Conservation (phyloP, 768 basidiomycete genomes). For the Collybia sp. region DNA sequence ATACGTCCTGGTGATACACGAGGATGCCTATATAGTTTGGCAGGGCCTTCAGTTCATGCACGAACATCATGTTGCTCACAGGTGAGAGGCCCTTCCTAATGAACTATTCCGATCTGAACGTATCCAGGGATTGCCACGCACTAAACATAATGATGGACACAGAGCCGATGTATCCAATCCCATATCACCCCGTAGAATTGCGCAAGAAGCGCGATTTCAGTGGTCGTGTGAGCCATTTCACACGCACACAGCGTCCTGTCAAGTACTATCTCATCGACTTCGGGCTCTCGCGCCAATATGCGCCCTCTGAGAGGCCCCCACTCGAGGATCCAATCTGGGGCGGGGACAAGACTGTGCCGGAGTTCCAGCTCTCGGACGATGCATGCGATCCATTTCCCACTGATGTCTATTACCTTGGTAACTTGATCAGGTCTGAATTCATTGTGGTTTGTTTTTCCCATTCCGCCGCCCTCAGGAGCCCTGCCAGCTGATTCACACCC, state of each 20-base stretch:
- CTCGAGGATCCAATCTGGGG: constrained; percentile 23
- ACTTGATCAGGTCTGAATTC: constrained; percentile 18
- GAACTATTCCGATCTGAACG: no score
- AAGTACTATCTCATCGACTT: constrained; percentile 22
- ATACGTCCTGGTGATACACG: not conserved
- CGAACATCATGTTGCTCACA: constrained; percentile 20
- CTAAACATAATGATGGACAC: constrained; percentile 14
- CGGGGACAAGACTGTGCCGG: constrained; percentile 34
- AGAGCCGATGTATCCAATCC: constrained; percentile 1
- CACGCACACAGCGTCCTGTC: constrained; percentile 10
- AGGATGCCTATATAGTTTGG: not conserved
- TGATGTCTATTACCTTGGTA: constrained; percentile 32
- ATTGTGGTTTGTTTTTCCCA: no score
- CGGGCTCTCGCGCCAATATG: constrained; percentile 14
- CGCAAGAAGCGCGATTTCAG: constrained; percentile 5
- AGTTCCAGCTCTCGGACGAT: constrained; percentile 17
- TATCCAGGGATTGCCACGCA: no score
- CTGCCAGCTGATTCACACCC: no score
- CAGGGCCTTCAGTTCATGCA: constrained; percentile 30
- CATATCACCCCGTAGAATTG: constrained; percentile 5
- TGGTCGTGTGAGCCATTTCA: constrained; percentile 1
- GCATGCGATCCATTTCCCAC: constrained; percentile 25
- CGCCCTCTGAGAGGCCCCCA: constrained; percentile 14
- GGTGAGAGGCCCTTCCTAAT: no score
- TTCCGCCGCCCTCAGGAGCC: constrained; percentile 2